phyloP scores from a whole-genome alignment of 179 eudicot species.

The Carnegiea gigantea region DNA sequence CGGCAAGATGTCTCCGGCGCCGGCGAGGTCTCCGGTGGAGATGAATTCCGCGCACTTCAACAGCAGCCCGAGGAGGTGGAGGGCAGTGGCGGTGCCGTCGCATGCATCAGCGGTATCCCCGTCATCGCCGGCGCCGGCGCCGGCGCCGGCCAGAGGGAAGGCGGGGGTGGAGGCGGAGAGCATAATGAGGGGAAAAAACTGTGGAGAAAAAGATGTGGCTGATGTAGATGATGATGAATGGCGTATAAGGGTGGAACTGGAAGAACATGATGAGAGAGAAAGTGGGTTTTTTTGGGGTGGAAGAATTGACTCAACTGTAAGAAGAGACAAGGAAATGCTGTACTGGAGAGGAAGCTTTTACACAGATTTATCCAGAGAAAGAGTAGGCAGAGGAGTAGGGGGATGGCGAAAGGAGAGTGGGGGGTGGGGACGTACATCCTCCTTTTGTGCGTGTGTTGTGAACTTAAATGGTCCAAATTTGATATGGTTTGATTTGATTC shows the following conservation, averaged over 20 bases:
- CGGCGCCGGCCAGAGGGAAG: neutral
- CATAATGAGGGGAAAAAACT: neutral
- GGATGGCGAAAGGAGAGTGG: neutral
- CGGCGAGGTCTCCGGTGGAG: constrained; percentile 30
- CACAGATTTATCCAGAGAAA: neutral
- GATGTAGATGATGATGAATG: constrained; percentile 1
- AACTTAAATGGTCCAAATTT: neutral
- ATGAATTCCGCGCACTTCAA: constrained; percentile 53
- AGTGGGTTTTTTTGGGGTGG: neutral
- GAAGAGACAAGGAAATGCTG: constrained; percentile 1
- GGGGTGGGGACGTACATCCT: neutral
- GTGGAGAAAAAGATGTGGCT: neutral
- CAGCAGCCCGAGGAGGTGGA: constrained; percentile 43
- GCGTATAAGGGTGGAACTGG: neutral
- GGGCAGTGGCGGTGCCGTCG: neutral
- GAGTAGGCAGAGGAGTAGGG: neutral
- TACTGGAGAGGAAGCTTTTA: constrained; percentile 1
- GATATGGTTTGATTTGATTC: neutral
- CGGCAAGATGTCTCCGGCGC: constrained; percentile 40
- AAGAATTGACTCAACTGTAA: neutral
- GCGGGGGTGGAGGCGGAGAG: neutral
- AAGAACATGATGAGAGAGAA: neutral
- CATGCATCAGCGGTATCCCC: neutral
- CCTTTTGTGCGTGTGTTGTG: neutral
- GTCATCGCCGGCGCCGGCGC: constrained; percentile 6